Base-by-base conservation (phyloP, 495 filamentous ascomycete genomes). In the Xylaria palmicola region DNA sequence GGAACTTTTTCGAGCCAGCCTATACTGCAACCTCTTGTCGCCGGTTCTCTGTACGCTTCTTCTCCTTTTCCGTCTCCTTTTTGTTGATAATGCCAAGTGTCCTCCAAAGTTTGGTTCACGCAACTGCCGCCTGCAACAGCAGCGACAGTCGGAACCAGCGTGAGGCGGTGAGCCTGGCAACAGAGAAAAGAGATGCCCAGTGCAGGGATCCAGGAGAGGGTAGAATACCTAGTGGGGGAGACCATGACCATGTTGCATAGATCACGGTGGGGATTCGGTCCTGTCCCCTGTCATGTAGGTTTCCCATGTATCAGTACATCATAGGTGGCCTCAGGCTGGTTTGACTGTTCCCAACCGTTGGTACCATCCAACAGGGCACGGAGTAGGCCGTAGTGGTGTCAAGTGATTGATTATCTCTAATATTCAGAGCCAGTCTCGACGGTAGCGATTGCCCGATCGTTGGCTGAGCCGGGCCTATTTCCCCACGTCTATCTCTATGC, bases 131-230 rank as follows among this genome's bases (percentile, higher is more conserved):
- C n/a, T 41, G 6, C 39, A 8, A 41, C 39, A 4, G 13, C 15
- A 41, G 17, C 15, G 15, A 8, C 17, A n/a, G 4, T 24, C 20
- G 20, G 20, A 15, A 24, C 19, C 37, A 8, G 34, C 7, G 52
- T 9, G 53, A 56, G 53, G 53, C 53, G 53, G 53, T 56, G 53
- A 44, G 27, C 53, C 22, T 26, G 22, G n/a, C 27, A 56, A 29
- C 34, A 19, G 32, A 30, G 34, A 27, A 49, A 8, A 50, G 48
- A 50, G 5, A 34, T 34, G 10, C 32, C 32, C n/a, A n/a, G n/a
- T 48, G 29, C 24, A 48, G 44, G 20, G 29, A 20, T 13, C 24
- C 22, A 19, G n/a, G 27, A 40, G 17, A 56, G 37, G 5, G 12
- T n/a, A 55, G n/a, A n/a, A n/a, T n/a, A n/a, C n/a, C 19, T 30